Evolutionary conservation across 495 filamentous ascomycete species (phyloP).

Genomic region (Aspergillus homomorphus): DNA sequence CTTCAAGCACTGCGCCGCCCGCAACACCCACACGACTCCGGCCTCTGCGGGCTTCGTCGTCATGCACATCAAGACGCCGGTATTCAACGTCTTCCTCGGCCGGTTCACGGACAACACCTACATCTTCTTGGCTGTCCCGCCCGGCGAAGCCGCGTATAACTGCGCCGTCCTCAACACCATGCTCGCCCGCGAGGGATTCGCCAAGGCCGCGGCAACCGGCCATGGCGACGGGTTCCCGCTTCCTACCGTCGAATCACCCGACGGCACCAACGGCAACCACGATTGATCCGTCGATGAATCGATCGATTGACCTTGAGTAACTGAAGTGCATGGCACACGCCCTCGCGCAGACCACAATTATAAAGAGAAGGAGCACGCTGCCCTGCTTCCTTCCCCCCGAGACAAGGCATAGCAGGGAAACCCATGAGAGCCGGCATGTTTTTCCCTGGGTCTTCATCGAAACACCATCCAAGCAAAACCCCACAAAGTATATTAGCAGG

Average conservation of each 20-base stretch:
- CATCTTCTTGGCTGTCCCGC: constrained; percentile 83
- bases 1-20: constrained; percentile 80
- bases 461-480: too few relatives aligned
- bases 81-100: constrained; percentile 88
- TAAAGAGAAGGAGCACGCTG: too few relatives aligned
- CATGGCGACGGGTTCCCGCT: constrained; percentile 47
- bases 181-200: constrained; percentile 77
- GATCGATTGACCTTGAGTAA: background rate
- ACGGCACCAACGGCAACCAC: constrained; percentile 16
- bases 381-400: too few relatives aligned
- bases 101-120: constrained; percentile 97
- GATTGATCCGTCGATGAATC: constrained; percentile 5
- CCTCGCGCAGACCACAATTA: too few relatives aligned
- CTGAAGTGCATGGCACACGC: too few relatives aligned
- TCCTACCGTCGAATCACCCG: constrained; percentile 33
- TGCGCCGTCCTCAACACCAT: constrained; percentile 84
- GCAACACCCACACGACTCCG: constrained; percentile 50
- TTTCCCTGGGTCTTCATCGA: too few relatives aligned
- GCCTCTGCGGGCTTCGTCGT: constrained; percentile 60
- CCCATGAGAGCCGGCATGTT: too few relatives aligned
- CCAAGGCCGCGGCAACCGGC: constrained; percentile 38
- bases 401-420: too few relatives aligned
- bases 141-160: constrained; percentile 83
- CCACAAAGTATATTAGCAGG: too few relatives aligned
- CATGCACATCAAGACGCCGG: constrained; percentile 63